Evolutionary conservation across 257 asterid species (phyloP).

Genomic region (Paraleonurus japonicus): DNA sequence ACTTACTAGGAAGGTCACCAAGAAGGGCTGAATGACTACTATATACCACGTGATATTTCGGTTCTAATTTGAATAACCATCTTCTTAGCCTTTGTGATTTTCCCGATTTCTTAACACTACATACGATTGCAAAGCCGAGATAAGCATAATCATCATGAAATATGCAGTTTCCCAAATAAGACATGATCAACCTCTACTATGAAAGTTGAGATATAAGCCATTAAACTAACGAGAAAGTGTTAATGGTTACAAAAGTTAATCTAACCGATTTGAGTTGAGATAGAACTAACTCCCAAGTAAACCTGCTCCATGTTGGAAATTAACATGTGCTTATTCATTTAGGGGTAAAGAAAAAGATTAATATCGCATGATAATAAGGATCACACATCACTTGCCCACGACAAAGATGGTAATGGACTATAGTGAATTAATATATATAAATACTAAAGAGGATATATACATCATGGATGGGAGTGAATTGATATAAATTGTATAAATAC

Average conservation of each 20-base stretch:
- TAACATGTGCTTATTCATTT: too few relatives aligned
- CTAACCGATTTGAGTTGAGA: constrained; percentile 88
- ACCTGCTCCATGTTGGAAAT: constrained; percentile 64
- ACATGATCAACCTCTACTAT: constrained; percentile 14
- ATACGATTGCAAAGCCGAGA: constrained; percentile 79
- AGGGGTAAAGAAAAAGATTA: background rate
- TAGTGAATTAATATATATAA: background rate
- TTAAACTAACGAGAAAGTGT: background rate
- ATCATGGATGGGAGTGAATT: too few relatives aligned
- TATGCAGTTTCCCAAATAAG: constrained; percentile 39
- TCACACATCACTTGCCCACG: background rate
- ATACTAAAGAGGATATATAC: background rate
- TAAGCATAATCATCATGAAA: constrained; percentile 18
- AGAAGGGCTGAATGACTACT: constrained; percentile 99
- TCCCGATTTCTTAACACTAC: constrained; percentile 92
- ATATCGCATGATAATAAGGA: background rate
- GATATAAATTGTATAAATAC: too few relatives aligned
- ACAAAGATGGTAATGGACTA: background rate
- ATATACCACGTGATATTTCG: constrained; percentile 91
- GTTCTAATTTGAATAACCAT: constrained; percentile 92
- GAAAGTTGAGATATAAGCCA: background rate
- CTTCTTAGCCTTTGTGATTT: constrained; percentile 99
- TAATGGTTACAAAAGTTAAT: background rate
- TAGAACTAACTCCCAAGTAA: constrained; percentile 58
- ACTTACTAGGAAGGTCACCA: constrained; percentile 91